These are phyloP conservation scores for Penicillium occitanis DNA, from an alignment of 2,329 filamentous ascomycete genomes.

Conservation along the genomic window DNA sequence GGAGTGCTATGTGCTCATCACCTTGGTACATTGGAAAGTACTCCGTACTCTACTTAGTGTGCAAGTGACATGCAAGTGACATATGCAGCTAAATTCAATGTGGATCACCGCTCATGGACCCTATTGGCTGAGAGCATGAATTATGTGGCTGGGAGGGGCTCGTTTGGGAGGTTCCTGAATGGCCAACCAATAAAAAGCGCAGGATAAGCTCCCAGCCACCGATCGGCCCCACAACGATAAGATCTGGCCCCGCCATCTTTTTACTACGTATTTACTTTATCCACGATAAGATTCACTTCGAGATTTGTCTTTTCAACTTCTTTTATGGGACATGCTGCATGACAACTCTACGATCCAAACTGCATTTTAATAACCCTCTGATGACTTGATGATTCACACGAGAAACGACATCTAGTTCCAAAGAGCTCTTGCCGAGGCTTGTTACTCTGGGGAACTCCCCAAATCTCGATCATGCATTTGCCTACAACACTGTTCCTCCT, in stretches of 20 bases:
- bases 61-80: neutral
- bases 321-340: neutral
- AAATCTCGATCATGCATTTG: neutral
- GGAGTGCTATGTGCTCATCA: no score
- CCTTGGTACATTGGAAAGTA: no score
- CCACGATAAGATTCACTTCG: neutral
- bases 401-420: neutral
- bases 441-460: no score
- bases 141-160: constrained; percentile 12
- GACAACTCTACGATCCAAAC: no score
- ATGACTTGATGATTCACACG: neutral
- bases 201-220: constrained; percentile 6
- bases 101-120: neutral
- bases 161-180: neutral
- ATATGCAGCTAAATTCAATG: constrained; percentile 2
- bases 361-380: no score
- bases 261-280: neutral
- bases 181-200: neutral
- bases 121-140: neutral
- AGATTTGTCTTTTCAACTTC: neutral
- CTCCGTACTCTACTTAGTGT: neutral
- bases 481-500: neutral
- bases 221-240: neutral
- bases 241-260: constrained; percentile 18
- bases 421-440: neutral